Evolutionary conservation across 2,329 filamentous ascomycete species (phyloP), one percentile per base, ranked within the genome.

Genomic region (Endoconidiophora laricicola): DNA sequence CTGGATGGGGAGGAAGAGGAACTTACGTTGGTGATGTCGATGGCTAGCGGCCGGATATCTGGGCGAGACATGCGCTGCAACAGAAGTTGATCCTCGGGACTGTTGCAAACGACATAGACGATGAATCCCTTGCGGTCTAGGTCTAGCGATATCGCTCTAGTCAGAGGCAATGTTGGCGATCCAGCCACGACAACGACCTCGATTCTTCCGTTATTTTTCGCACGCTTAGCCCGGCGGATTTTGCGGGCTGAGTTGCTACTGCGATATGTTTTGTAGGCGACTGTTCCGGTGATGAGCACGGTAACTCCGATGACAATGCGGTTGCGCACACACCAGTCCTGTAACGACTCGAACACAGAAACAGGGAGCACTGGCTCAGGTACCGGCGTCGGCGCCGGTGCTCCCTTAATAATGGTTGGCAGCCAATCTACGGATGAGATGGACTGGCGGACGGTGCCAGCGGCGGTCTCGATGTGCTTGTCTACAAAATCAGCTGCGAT

Each of bases 51-150:
- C 55, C 83, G 77, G 56, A 96, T 82, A 61, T 96, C 91, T 5
- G 79, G 72, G 54, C 86, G 74, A n/a, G 79, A 74, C 62, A 94
- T 76, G 54, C 77, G 74, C 54, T 85, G 77, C 12, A 96, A 79
- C 55, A 83, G 68, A 36, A 80, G 72, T 62, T 96, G 87, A 57
- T 96, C 90, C 58, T 94, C 85, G 53, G 79, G 68, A n/a, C 79
- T 86, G 55, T 79, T 82, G 59, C 87, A 90, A 1, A 94, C 84
- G 54, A 98, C 72, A 63, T 87, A 98, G 50, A 96, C 86, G 54
- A 96, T 84, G 63, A 93, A 96, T 3, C 91, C 91, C 56, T 87
- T 78, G 53, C 87, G 74, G 66, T 96, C 91, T 57, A 98, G 70
- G 60, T 98, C 91, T 44, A 88, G 66, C 2, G 86, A 79, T 49